Conservation (phyloP, 1,139 yeast genomes). For the Kodamaea sp. region DNA sequence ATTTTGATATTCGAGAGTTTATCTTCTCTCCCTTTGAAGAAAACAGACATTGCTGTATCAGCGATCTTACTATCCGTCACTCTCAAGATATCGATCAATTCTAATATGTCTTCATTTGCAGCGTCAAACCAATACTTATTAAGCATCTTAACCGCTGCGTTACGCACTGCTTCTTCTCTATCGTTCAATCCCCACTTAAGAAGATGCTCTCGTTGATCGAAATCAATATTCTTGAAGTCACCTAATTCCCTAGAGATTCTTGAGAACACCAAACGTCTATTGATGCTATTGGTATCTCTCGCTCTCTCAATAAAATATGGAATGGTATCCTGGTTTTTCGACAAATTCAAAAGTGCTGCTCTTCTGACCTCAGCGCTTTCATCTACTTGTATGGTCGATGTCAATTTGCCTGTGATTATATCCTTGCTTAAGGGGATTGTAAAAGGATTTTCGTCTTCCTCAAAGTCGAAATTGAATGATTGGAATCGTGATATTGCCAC, state of each 20-base stretch:
- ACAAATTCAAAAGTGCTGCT: constrained; percentile 74
- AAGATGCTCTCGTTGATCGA: constrained; percentile 63
- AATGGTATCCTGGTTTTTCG: constrained; percentile 53
- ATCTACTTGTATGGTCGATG: constrained; percentile 68
- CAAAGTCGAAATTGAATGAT: constrained; percentile 45
- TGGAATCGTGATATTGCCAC: constrained; percentile 81
- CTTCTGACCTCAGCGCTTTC: constrained; percentile 87
- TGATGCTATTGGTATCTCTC: constrained; percentile 70
- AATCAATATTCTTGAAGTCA: constrained; percentile 61
- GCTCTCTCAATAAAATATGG: constrained; percentile 77
- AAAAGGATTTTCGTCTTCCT: constrained; percentile 28
- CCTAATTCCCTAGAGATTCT: constrained; percentile 69
- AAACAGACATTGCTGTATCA: constrained; percentile 61
- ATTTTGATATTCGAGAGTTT: constrained; percentile 58
- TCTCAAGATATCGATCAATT: constrained; percentile 68
- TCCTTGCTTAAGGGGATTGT: constrained; percentile 20
- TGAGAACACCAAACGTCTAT: constrained; percentile 72
- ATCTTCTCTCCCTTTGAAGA: constrained; percentile 66
- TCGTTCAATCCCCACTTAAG: constrained; percentile 86
- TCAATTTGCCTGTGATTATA: constrained; percentile 48
- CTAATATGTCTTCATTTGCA: constrained; percentile 69
- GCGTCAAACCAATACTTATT: constrained; percentile 70
- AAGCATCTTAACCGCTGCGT: constrained; percentile 73
- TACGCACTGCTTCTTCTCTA: constrained; percentile 71
- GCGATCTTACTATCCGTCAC: constrained; percentile 68